phyloP scores from a whole-genome alignment of 176 grass and related monocot species.

The Rhynchospora pubera region DNA sequence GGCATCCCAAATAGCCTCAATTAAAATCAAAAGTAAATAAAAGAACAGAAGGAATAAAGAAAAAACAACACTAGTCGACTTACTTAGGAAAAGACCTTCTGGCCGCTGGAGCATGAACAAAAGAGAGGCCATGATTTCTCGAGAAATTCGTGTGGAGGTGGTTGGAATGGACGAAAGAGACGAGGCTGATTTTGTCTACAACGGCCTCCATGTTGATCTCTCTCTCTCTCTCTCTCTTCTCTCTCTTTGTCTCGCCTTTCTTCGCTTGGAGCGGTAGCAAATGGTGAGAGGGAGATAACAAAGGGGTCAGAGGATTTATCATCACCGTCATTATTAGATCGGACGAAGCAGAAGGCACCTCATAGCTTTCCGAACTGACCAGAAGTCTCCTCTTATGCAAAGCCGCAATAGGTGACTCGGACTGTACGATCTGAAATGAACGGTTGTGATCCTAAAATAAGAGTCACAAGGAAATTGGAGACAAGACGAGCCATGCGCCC shows the following conservation, averaged over 20 bases:
- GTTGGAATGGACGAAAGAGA: neutral
- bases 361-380: too few relatives aligned
- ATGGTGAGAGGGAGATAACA: too few relatives aligned
- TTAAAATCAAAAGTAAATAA: neutral
- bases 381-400: too few relatives aligned
- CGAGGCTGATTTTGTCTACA: neutral
- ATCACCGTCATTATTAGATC: too few relatives aligned
- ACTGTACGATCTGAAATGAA: neutral
- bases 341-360: too few relatives aligned
- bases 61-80: neutral
- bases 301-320: too few relatives aligned
- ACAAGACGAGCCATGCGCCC: too few relatives aligned
- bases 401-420: neutral
- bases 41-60: neutral
- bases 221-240: neutral
- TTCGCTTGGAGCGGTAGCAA: neutral
- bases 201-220: neutral
- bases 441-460: neutral
- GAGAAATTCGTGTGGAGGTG: neutral
- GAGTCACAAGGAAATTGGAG: neutral
- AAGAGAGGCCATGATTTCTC: neutral
- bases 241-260: too few relatives aligned
- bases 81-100: neutral
- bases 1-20: neutral
- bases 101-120: neutral